phyloP scores from a whole-genome alignment of 352 stramenopile species.

The Globisporangium alternatum region DNA sequence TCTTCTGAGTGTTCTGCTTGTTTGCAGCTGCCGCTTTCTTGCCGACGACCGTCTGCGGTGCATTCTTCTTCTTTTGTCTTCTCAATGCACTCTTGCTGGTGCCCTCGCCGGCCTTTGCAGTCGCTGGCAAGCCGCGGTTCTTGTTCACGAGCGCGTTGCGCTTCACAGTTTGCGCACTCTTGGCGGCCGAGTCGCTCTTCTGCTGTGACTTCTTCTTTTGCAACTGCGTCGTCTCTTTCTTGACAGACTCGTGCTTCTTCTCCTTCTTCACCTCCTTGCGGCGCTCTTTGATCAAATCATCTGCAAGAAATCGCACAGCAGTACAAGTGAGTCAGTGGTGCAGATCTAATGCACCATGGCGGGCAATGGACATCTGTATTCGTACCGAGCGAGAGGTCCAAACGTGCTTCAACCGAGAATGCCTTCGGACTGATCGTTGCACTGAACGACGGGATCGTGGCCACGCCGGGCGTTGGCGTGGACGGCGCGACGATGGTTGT shows the following conservation, averaged over 20 bases:
- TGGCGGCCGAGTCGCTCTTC: constrained; percentile 14
- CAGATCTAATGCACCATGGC: neutral
- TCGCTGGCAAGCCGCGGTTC: constrained; percentile 32
- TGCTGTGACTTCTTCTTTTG: constrained; percentile 23
- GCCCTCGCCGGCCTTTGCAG: neutral
- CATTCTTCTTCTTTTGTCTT: constrained; percentile 16
- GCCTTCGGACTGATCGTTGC: constrained; percentile 13
- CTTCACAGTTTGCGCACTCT: constrained; percentile 24
- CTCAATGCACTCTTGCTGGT: neutral
- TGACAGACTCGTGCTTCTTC: constrained; percentile 19
- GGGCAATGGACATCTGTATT: neutral
- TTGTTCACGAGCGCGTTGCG: constrained; percentile 45
- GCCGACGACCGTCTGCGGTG: constrained; percentile 12
- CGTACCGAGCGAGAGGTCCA: constrained; percentile 46
- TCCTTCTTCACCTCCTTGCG: constrained; percentile 70
- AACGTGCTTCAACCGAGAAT: constrained; percentile 29
- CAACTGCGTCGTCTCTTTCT: constrained; percentile 18
- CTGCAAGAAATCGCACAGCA: constrained; percentile 9
- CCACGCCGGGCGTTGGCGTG: constrained; percentile 7
- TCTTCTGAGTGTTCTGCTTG: neutral
- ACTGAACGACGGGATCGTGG: constrained; percentile 1
- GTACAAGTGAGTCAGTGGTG: neutral
- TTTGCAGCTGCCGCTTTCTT: constrained; percentile 11
- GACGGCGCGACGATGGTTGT: constrained; percentile 8
- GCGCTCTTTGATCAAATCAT: constrained; percentile 72